Evolutionary conservation across 2,329 filamentous ascomycete genomes (phyloP).

Genomic region (Diaporthe velutina): DNA sequence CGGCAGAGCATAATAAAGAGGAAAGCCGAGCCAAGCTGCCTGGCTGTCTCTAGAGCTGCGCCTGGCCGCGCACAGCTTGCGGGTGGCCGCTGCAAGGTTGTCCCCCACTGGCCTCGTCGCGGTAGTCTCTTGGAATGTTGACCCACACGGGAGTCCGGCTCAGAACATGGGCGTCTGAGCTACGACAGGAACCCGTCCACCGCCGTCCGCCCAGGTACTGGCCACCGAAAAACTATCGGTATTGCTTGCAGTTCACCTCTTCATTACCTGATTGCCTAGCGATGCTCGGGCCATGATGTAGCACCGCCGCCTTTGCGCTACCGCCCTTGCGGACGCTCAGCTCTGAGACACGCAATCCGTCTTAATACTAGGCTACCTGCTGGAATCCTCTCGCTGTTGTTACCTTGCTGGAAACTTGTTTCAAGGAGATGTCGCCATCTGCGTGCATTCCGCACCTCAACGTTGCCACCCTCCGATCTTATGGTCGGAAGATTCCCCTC

Average conservation of each 20-base stretch:
- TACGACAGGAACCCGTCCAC: slow-evolving; percentile 30
- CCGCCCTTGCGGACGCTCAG: slow-evolving; percentile 16
- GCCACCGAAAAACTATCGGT: not conserved
- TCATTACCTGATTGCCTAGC: not conserved
- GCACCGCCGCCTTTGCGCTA: slow-evolving; percentile 27
- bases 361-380: slow-evolving; percentile 7
- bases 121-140: slow-evolving; percentile 24
- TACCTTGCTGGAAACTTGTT: slow-evolving; percentile 25
- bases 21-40: slow-evolving; percentile 9
- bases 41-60: slow-evolving; percentile 2
- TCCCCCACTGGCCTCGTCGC: slow-evolving; percentile 9
- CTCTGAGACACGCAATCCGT: slow-evolving; percentile 27
- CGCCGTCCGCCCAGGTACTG: not conserved
- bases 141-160: slow-evolving; percentile 25
- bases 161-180: slow-evolving; percentile 30
- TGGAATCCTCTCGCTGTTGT: slow-evolving; percentile 14
- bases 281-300: slow-evolving; percentile 29
- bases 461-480: slow-evolving; percentile 21
- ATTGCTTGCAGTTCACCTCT: not conserved
- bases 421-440: slow-evolving; percentile 32
- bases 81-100: slow-evolving; percentile 19
- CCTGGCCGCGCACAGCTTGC: slow-evolving; percentile 24
- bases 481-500: slow-evolving; percentile 18
- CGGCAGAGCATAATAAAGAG: slow-evolving; percentile 13
- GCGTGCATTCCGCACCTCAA: slow-evolving; percentile 21